Conservation (phyloP, 306 rosid species). For the Castanospermum australe region DNA sequence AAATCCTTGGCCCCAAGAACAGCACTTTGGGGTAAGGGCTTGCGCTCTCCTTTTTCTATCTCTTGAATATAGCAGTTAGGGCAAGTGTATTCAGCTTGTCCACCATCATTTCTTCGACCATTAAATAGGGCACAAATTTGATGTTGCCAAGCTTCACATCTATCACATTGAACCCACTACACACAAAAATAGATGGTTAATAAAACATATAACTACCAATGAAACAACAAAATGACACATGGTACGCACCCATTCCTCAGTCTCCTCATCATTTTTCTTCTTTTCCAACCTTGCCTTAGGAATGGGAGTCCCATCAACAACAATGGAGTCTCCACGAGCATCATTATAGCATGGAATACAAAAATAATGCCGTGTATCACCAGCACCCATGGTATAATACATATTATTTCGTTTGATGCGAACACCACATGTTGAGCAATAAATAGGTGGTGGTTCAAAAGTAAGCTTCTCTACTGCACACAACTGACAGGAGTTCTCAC, state of each 20-base stretch:
- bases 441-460: slow-evolving; percentile 95
- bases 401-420: slow-evolving; percentile 91
- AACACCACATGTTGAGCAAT: slow-evolving; percentile 90
- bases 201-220: slow-evolving; percentile 28
- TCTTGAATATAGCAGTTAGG: slow-evolving; percentile 89
- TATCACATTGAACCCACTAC: slow-evolving; percentile 99
- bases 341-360: slow-evolving; percentile 94
- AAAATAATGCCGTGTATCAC: slow-evolving; percentile 90
- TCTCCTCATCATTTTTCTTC: slow-evolving; percentile 98
- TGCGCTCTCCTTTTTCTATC: slow-evolving; percentile 94
- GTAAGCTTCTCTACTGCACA: slow-evolving; percentile 98
- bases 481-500: slow-evolving; percentile 97
- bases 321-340: slow-evolving; percentile 83
- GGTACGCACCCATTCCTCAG: slow-evolving; percentile 86
- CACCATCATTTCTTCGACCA: slow-evolving; percentile 95
- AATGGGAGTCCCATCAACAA: slow-evolving; percentile 79
- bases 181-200: slow-evolving; percentile 19
- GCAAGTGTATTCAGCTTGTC: slow-evolving; percentile 96
- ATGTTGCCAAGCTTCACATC: slow-evolving; percentile 99
- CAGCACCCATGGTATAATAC: slow-evolving; percentile 92
- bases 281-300: slow-evolving; percentile 82
- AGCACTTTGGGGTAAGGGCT: slow-evolving; percentile 92
- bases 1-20: slow-evolving; percentile 99
- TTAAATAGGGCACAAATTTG: slow-evolving; percentile 97
- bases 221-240: slow-evolving; percentile 15